Conservation (phyloP, 2,329 filamentous ascomycete genomes). For the Aciculosporium take region DNA sequence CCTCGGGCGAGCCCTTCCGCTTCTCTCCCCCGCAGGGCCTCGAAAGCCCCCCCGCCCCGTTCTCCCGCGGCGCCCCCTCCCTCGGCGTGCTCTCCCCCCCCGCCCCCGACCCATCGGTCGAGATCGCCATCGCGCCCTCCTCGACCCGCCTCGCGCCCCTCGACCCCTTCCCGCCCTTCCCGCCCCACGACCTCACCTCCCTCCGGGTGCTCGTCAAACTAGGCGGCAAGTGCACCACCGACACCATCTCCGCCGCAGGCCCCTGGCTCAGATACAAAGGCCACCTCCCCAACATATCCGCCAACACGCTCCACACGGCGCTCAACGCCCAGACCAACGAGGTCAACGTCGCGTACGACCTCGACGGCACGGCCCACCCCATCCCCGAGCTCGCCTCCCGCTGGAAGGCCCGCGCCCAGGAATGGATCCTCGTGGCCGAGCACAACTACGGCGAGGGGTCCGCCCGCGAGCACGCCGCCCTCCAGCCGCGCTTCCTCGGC, state of each 20-base stretch:
- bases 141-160: slow-evolving; percentile 83
- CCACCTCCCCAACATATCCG: slow-evolving; percentile 92
- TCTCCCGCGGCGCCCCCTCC: slow-evolving; percentile 61
- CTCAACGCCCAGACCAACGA: slow-evolving; percentile 84
- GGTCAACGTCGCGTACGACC: slow-evolving; percentile 83
- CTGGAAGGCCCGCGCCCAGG: slow-evolving; percentile 62
- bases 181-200: slow-evolving; percentile 54
- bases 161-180: slow-evolving; percentile 81
- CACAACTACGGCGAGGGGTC: slow-evolving; percentile 94
- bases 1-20: slow-evolving; percentile 68
- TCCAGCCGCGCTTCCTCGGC: slow-evolving; percentile 83
- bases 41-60: slow-evolving; percentile 47
- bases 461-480: slow-evolving; percentile 75
- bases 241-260: slow-evolving; percentile 93
- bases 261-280: slow-evolving; percentile 99
- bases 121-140: slow-evolving; percentile 70
- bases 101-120: slow-evolving; percentile 52
- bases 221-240: slow-evolving; percentile 94
- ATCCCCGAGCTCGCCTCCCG: slow-evolving; percentile 77
- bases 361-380: slow-evolving; percentile 56
- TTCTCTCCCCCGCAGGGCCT: slow-evolving; percentile 68
- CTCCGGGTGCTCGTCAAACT: slow-evolving; percentile 91
- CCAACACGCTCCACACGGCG: slow-evolving; percentile 93
- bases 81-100: slow-evolving; percentile 63
- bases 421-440: slow-evolving; percentile 93